These are phyloP conservation scores for Hemileccinum rubropunctum DNA, from an alignment of 768 basidiomycete species.

Conservation along the genomic window DNA sequence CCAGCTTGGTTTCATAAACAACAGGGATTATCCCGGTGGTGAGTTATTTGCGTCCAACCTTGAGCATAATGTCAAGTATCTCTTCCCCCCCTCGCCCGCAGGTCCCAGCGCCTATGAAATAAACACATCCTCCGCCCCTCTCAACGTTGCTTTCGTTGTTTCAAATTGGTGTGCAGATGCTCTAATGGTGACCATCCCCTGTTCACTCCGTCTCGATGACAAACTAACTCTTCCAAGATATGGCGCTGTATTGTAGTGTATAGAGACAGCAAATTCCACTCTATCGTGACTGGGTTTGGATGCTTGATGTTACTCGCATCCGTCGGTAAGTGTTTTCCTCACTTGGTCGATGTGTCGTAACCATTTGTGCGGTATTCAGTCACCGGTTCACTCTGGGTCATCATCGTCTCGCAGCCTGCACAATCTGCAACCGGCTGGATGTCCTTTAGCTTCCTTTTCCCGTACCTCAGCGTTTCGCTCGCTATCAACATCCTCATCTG, in stretches of 20 bases:
- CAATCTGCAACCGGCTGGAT: constrained; percentile 22
- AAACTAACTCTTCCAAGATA: constrained; percentile 16
- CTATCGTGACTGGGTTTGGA: constrained; percentile 15
- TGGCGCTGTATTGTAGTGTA: constrained; percentile 34
- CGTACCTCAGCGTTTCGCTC: constrained; percentile 33
- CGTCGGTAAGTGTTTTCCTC: constrained; percentile 16
- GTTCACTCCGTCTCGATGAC: background rate
- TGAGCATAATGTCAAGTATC: no score
- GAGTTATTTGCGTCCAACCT: background rate
- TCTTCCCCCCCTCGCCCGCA: background rate
- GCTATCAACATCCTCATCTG: constrained; percentile 32
- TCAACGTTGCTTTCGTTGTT: constrained; percentile 29
- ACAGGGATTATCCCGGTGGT: constrained; percentile 34
- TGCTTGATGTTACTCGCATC: constrained; percentile 22
- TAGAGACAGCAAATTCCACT: constrained; percentile 24
- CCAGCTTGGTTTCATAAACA: constrained; percentile 29
- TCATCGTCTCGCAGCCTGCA: constrained; percentile 25
- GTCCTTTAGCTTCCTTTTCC: constrained; percentile 33
- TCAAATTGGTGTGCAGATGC: constrained; percentile 32
- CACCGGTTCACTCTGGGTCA: constrained; percentile 29
- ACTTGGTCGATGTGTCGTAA: background rate
- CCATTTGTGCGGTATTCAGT: constrained; percentile 8
- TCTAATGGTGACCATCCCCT: constrained; percentile 24
- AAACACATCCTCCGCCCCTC: constrained; percentile 23
- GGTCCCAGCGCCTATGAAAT: constrained; percentile 26